Conservation (phyloP, 306 rosid genomes). For the Clitoria ternatea region DNA sequence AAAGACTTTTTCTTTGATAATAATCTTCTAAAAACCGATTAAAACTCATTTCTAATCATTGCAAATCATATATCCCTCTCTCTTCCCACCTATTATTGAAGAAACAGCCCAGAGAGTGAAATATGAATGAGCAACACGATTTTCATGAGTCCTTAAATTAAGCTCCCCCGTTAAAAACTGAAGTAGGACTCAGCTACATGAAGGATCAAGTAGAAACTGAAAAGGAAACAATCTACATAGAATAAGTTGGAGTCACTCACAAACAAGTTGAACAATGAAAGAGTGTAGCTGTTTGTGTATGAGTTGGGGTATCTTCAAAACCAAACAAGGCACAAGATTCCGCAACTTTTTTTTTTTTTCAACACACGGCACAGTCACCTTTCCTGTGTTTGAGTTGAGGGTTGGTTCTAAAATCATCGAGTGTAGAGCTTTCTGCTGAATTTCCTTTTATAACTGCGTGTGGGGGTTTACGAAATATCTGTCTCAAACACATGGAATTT, state of each 20-base stretch:
- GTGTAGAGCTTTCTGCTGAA: background rate
- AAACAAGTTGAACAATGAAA: background rate
- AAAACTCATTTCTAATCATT: background rate
- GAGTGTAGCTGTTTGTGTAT: background rate
- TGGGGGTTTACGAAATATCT: background rate
- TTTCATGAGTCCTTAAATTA: too few relatives aligned
- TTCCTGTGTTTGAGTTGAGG: slow-evolving; percentile 6
- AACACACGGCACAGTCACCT: slow-evolving; percentile 21
- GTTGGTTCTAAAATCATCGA: too few relatives aligned
- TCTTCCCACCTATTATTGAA: background rate
- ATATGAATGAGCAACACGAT: too few relatives aligned
- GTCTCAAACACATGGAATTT: too few relatives aligned
- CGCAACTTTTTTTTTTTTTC: background rate
- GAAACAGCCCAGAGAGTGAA: too few relatives aligned
- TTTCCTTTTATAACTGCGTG: background rate
- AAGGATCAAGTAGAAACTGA: background rate
- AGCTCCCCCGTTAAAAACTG: background rate
- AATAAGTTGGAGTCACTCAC: slow-evolving; percentile 8
- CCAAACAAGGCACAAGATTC: slow-evolving; percentile 18
- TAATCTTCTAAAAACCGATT: background rate
- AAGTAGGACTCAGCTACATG: background rate
- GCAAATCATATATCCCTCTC: background rate
- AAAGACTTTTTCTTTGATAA: background rate
- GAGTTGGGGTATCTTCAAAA: slow-evolving; percentile 17
- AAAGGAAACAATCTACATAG: background rate